These are phyloP conservation scores for Saccharomycopsis hybrid DNA, from an alignment of 1,139 yeast species.

Conservation along the genomic window DNA sequence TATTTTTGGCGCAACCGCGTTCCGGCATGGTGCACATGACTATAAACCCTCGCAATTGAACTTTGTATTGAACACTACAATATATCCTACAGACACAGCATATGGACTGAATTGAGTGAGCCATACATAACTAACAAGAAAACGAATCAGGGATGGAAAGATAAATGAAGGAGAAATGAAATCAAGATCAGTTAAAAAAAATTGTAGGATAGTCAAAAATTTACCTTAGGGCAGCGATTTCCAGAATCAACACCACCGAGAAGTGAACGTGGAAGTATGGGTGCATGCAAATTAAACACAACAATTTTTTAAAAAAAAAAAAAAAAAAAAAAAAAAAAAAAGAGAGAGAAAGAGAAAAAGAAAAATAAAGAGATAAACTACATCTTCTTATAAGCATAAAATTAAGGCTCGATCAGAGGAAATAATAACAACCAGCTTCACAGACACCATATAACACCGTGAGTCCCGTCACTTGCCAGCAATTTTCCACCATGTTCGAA, in stretches of 20 bases:
- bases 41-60: too few species aligned
- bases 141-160: too few species aligned
- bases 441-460: constrained; percentile 19
- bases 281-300: background rate
- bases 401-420: constrained; percentile 1
- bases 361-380: background rate
- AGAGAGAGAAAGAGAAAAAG: background rate
- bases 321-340: background rate
- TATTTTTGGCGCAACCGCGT: too few species aligned
- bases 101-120: too few species aligned
- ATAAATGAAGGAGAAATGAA: too few species aligned
- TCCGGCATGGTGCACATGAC: too few species aligned
- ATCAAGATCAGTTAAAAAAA: too few species aligned
- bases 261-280: background rate
- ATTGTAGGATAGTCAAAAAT: too few species aligned
- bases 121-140: too few species aligned
- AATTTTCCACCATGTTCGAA: constrained; percentile 12
- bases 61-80: too few species aligned
- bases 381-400: background rate
- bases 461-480: constrained; percentile 18
- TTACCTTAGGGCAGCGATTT: too few species aligned
- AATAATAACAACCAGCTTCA: constrained; percentile 17
- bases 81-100: too few species aligned
- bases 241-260: background rate
- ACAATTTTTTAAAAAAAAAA: background rate